Evolutionary conservation across 2,329 filamentous ascomycete genomes (phyloP).

Genomic region (Sarocladium kiliense): DNA sequence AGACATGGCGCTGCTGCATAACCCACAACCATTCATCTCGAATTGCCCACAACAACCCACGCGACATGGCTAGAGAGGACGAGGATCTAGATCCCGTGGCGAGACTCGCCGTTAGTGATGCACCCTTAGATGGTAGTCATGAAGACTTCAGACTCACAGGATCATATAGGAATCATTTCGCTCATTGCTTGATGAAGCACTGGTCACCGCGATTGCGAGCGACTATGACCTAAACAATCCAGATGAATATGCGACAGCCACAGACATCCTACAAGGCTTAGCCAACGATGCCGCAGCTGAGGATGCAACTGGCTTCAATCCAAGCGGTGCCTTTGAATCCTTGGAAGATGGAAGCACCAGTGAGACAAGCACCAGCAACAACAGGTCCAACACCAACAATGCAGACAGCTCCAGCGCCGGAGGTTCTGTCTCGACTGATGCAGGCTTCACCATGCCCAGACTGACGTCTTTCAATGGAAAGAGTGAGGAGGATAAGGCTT

Average conservation of each 20-base stretch:
- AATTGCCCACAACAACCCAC: background rate
- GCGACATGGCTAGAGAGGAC: background rate
- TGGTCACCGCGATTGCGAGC: conserved; percentile 68
- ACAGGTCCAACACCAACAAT: background rate
- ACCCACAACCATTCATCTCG: background rate
- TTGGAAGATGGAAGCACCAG: conserved; percentile 16
- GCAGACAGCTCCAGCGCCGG: conserved; percentile 2
- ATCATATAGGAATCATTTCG: conserved; percentile 60
- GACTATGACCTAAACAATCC: conserved; percentile 64
- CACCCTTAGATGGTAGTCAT: background rate
- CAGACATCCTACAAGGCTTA: conserved; percentile 57
- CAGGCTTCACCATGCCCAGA: conserved; percentile 18
- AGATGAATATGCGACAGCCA: conserved; percentile 47
- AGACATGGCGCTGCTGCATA: background rate
- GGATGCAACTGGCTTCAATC: conserved; percentile 72
- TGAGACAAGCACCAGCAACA: conserved; percentile 18
- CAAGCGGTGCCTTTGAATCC: conserved; percentile 60
- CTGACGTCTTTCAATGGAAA: conserved; percentile 31
- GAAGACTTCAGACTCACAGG: background rate
- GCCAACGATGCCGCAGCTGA: conserved; percentile 59
- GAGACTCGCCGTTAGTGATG: background rate
- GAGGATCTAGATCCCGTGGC: background rate
- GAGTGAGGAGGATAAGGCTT: conserved; percentile 57
- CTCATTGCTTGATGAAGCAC: conserved; percentile 68
- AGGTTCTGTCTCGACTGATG: conserved; percentile 12